Conservation (phyloP, 2,329 filamentous ascomycete species). For the Botryosphaeria agaves region DNA sequence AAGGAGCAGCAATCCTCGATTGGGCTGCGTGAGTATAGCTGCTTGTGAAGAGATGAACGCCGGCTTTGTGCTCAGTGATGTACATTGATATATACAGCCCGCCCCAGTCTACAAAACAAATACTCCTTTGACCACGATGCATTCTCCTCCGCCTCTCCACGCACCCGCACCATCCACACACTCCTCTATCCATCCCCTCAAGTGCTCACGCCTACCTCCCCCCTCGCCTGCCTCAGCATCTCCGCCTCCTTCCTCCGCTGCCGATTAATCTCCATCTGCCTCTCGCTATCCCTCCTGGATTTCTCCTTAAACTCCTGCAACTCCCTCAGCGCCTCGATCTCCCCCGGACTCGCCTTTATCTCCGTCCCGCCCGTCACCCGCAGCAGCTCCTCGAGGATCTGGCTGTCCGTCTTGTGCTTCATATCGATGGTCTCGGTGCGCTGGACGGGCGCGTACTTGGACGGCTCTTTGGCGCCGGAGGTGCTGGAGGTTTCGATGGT, state of each 20-base stretch:
- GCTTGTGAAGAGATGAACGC: too few species aligned
- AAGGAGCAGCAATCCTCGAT: too few species aligned
- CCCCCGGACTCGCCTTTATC: conserved; percentile 40
- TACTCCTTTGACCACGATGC: too few species aligned
- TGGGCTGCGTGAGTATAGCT: too few species aligned
- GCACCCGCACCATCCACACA: too few species aligned
- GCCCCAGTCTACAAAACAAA: too few species aligned
- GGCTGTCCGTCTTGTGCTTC: conserved; percentile 39
- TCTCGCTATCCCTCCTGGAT: conserved; percentile 36
- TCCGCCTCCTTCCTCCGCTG: conserved; percentile 45
- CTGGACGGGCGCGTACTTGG: too few species aligned
- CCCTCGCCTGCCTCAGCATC: conserved; percentile 37
- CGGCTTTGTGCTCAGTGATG: too few species aligned
- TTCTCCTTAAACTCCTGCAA: conserved; percentile 36
- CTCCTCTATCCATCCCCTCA: background rate
- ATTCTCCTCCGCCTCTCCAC: too few species aligned
- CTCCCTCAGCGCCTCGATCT: conserved; percentile 39
- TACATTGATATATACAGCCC: too few species aligned
- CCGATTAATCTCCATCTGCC: conserved; percentile 34
- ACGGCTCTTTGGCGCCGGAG: conserved; percentile 4
- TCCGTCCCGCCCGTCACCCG: conserved; percentile 41
- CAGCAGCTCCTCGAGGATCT: conserved; percentile 48
- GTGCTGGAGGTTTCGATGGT: conserved; percentile 16
- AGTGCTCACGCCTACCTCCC: conserved; percentile 13
- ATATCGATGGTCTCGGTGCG: conserved; percentile 33